Percentiles rank a stretch among this genome's conserved stretches.
These are phyloP conservation scores for Geotrichum carabidarum DNA, from an alignment of 1,139 yeast species.

Conservation along the genomic window DNA sequence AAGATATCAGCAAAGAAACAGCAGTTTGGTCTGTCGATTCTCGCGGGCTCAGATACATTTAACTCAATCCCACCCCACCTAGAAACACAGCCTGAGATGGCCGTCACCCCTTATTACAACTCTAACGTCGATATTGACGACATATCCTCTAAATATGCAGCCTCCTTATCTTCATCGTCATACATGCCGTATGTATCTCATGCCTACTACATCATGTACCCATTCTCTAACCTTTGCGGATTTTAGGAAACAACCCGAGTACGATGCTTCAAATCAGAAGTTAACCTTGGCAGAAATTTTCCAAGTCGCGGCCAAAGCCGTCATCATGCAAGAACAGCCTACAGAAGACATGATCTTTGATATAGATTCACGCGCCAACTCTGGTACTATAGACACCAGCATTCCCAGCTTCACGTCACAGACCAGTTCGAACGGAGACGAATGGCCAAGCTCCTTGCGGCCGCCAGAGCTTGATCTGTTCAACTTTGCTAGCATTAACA, in stretches of 20 bases:
- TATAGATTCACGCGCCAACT: constrained; percentile 11
- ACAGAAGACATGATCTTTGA: not conserved
- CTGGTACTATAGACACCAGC: constrained; percentile 9
- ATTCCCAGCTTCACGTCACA: constrained; percentile 11
- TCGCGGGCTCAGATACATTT: constrained; percentile 1
- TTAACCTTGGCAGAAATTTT: constrained; percentile 22
- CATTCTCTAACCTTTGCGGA: not conserved
- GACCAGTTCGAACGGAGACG: constrained; percentile 2
- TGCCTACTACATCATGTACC: not conserved
- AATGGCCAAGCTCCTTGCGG: not conserved
- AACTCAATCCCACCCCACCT: not conserved
- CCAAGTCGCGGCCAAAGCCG: constrained; percentile 19
- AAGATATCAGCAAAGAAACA: constrained; percentile 11
- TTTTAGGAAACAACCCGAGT: not conserved
- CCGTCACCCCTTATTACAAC: not conserved
- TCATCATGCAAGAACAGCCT: not conserved
- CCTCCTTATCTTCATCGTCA: not conserved
- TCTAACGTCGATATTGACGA: constrained; percentile 10
- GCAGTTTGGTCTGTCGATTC: constrained; percentile 13
- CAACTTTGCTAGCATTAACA: constrained; percentile 2
- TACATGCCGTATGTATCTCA: not conserved
- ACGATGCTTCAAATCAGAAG: not conserved
- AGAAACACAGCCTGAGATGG: not conserved
- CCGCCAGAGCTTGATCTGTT: not conserved
- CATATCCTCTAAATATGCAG: not conserved